Evolutionary conservation across 2,329 filamentous ascomycete species (phyloP).

Genomic region (Raffaelea albimanens): DNA sequence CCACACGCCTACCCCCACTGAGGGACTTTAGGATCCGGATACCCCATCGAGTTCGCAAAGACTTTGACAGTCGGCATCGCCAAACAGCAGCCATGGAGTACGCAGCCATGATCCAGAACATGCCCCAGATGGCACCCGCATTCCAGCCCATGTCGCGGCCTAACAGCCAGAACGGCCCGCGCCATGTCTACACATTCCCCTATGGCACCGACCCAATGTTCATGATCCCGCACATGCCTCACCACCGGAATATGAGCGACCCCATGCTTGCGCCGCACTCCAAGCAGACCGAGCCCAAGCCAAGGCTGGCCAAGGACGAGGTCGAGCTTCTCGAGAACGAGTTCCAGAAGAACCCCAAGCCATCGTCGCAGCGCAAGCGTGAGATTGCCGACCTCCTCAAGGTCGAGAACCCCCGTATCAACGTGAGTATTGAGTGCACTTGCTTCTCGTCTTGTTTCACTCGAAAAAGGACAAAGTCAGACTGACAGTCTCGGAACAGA

Average conservation of each 20-base stretch:
- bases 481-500: slow-evolving; percentile 28
- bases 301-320: slow-evolving; percentile 47
- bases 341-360: slow-evolving; percentile 56
- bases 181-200: slow-evolving; percentile 3
- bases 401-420: slow-evolving; percentile 55
- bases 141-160: not conserved
- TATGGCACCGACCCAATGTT: slow-evolving; percentile 8
- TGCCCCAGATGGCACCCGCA: slow-evolving; percentile 4
- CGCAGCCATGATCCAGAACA: not conserved
- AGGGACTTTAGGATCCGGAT: too few species aligned
- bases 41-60: not conserved
- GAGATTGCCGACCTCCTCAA: slow-evolving; percentile 51
- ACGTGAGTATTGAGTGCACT: slow-evolving; percentile 31
- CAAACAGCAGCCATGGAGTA: not conserved
- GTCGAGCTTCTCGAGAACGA: slow-evolving; percentile 50
- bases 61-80: not conserved
- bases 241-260: slow-evolving; percentile 15
- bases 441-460: not conserved
- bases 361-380: slow-evolving; percentile 52
- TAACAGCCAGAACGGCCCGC: not conserved
- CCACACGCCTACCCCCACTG: not conserved
- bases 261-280: slow-evolving; percentile 4
- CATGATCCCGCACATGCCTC: slow-evolving; percentile 9
- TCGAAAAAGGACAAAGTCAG: too few species aligned
- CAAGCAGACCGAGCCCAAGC: slow-evolving; percentile 35